phyloP scores from a whole-genome alignment of 2,329 filamentous ascomycete species.

The Calonectria pauciramosa region DNA sequence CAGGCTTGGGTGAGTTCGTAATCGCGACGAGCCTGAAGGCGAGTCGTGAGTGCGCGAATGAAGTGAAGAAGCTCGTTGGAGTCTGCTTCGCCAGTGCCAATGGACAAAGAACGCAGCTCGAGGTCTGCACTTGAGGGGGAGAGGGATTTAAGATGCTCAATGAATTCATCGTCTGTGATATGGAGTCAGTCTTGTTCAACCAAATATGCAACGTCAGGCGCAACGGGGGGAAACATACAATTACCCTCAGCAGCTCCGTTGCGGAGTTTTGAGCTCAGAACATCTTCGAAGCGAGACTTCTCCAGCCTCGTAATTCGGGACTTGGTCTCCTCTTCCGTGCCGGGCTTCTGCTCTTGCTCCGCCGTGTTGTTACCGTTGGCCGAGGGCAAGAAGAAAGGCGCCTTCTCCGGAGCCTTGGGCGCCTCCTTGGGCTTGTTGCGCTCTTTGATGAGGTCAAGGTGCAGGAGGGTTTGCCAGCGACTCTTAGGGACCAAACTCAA shows the following conservation, averaged over 20 bases:
- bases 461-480: constrained; percentile 93
- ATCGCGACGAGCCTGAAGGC: constrained; percentile 78
- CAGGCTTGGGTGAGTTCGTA: constrained; percentile 96
- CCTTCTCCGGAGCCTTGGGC: constrained; percentile 92
- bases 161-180: constrained; percentile 71
- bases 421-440: constrained; percentile 95
- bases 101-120: constrained; percentile 84
- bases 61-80: constrained; percentile 84
- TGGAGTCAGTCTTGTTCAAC: constrained; percentile 39
- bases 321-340: constrained; percentile 59
- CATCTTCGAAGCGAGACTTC: constrained; percentile 67
- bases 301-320: constrained; percentile 81
- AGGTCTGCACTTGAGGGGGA: constrained; percentile 89
- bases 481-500: constrained; percentile 91
- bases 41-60: constrained; percentile 81
- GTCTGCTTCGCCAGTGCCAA: constrained; percentile 59
- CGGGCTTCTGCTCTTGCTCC: constrained; percentile 47
- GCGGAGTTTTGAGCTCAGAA: constrained; percentile 70
- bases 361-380: constrained; percentile 63
- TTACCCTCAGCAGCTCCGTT: constrained; percentile 67
- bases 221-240: constrained; percentile 64
- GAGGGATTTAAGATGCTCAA: constrained; percentile 84
- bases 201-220: not conserved
- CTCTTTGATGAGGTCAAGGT: constrained; percentile 91
- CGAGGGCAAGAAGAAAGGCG: constrained; percentile 93